Base-by-base conservation (phyloP, 2,329 filamentous ascomycete genomes). In the Verticillium albo-atrum region DNA sequence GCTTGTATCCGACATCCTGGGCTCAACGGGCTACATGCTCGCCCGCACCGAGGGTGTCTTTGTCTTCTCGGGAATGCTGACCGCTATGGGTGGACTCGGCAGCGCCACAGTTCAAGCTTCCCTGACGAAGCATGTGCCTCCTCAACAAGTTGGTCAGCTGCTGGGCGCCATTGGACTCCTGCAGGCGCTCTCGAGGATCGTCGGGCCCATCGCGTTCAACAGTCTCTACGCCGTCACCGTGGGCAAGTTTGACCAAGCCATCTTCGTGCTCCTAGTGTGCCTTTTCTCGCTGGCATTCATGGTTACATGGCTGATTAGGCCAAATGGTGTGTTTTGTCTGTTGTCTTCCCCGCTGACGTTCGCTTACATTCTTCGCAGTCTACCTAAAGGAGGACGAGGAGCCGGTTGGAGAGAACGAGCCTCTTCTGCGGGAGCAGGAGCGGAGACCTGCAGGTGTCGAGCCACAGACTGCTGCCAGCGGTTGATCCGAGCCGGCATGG, bases 121-220 rank as follows among this genome's bases (percentile, higher is more conserved):
- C 1, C 78, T 97, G 56, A 97, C 92, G 23, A 98, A 97, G 71
- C 95, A 98, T 72, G 89, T 98, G 0, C 91, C 93, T 0, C 81
- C 87, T 0, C 90, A 95, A 63, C 84, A 85, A 54, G 89, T 95
- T 0, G 95, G 95, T 0, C 88, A 95, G 71, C 78, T 98, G n/a
- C 82, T 99, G 0, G 95, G 95, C 25, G 93, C 92, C 1, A 89
- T 89, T 17, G 95, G 94, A 0, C 79, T 98, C 62, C 75, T 98
- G 60, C 94, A 98, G 74, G 90, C 92, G 1, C 75, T 97, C 35
- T 85, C 90, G 3, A 82, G 92, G 62, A 86, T 98, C 2, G 71
- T 96, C 14, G 88, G 89, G 1, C 95, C 95, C 0, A 82, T 91
- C 0, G 70, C 94, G 1, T 96, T 97, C 74, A 96, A 95, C 68